A percentile compares a stretch with the other conserved stretches of the same genome.
Evolutionary conservation across 2,329 filamentous ascomycete genomes (phyloP).

Genomic region (Colletotrichum tropicale): DNA sequence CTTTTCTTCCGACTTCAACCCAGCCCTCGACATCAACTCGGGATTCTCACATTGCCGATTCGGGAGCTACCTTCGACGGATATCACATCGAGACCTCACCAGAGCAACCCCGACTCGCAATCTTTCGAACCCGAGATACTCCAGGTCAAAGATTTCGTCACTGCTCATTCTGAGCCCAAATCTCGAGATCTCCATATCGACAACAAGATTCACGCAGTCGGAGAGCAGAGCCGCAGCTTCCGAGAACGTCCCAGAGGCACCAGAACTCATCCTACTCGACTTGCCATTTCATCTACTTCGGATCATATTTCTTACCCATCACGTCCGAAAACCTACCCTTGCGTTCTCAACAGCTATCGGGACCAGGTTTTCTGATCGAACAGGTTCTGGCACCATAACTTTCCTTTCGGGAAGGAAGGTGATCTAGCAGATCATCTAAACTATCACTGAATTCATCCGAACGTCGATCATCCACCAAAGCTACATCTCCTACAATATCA

Average conservation of each 20-base stretch:
- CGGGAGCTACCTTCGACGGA: not conserved
- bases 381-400: not conserved
- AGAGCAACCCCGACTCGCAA: not conserved
- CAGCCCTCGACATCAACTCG: not conserved
- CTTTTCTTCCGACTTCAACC: not conserved
- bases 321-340: not conserved
- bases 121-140: not conserved
- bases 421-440: not conserved
- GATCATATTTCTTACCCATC: too few species aligned
- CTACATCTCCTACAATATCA: not conserved
- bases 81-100: not conserved
- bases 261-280: not conserved
- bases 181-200: not conserved
- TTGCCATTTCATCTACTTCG: not conserved
- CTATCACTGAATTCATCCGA: not conserved
- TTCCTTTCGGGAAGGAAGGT: not conserved
- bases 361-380: not conserved
- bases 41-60: not conserved
- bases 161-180: not conserved
- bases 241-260: not conserved
- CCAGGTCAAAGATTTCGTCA: not conserved
- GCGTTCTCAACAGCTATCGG: rapidly evolving
- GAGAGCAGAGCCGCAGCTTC: not conserved
- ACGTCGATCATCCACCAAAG: not conserved
- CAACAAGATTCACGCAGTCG: not conserved